These are phyloP conservation scores for Cladosporium sp. DNA, from an alignment of 2,329 filamentous ascomycete genomes.

Conservation along the genomic window DNA sequence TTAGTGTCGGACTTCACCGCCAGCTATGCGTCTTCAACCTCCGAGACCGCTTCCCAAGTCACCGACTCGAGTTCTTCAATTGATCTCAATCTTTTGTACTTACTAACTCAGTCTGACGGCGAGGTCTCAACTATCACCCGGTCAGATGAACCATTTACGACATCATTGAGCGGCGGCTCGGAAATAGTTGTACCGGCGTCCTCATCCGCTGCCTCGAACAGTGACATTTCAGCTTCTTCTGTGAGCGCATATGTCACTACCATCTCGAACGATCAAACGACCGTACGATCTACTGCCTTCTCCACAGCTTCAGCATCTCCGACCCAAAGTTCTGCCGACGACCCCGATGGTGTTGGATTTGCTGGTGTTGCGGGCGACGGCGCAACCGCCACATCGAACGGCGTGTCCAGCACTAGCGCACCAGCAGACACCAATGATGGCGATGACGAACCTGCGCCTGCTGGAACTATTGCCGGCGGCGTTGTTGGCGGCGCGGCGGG, in stretches of 20 bases:
- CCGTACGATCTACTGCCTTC: slow-evolving; percentile 7
- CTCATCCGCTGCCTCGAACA: slow-evolving; percentile 2
- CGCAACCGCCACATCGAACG: slow-evolving; percentile 3
- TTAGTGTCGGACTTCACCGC: slow-evolving; percentile 26
- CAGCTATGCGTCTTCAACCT: slow-evolving; percentile 10
- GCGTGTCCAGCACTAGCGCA: slow-evolving; percentile 14
- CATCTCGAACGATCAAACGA: slow-evolving; percentile 4
- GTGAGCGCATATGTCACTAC: slow-evolving; percentile 8
- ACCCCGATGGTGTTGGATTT: neutral
- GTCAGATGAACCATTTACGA: slow-evolving; percentile 27
- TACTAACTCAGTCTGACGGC: slow-evolving; percentile 31
- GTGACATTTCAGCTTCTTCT: neutral
- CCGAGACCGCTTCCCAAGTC: neutral
- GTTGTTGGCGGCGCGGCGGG: slow-evolving; percentile 64
- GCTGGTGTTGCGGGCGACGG: slow-evolving; percentile 14
- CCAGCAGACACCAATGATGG: slow-evolving; percentile 5
- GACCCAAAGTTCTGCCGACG: slow-evolving; percentile 8
- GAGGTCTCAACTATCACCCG: slow-evolving; percentile 28
- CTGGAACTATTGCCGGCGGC: slow-evolving; percentile 59
- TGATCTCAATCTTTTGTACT: slow-evolving; percentile 22
- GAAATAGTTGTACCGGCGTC: slow-evolving; percentile 26
- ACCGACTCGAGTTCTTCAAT: slow-evolving; percentile 10
- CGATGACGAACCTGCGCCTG: slow-evolving; percentile 40
- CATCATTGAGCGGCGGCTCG: slow-evolving; percentile 29
- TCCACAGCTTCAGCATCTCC: slow-evolving; percentile 4